A percentile compares a stretch with the other conserved stretches of the same genome.
phyloP scores from a whole-genome alignment of 2,329 filamentous ascomycete species.

The Cercospora janseana region DNA sequence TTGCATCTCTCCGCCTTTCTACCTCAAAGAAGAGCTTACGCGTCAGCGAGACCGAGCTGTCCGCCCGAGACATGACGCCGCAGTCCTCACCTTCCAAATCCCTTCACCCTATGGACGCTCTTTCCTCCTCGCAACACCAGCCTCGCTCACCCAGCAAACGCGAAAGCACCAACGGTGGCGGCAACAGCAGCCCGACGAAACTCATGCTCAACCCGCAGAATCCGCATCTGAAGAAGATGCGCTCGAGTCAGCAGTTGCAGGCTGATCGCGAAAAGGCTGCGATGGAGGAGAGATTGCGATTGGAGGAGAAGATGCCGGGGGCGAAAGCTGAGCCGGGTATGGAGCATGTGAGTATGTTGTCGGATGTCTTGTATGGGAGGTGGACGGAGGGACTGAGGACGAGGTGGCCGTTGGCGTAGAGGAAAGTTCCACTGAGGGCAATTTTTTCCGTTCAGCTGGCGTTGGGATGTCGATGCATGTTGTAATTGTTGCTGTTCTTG shows the following conservation, averaged over 20 bases:
- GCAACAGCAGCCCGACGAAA: conserved; percentile 55
- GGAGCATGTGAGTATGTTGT: conserved; percentile 87
- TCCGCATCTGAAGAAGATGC: conserved; percentile 77
- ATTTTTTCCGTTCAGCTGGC: background rate
- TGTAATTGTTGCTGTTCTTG: too few species aligned
- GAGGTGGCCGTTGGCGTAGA: conserved; percentile 42
- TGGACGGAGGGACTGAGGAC: conserved; percentile 80
- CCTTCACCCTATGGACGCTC: conserved; percentile 10
- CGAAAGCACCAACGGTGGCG: too few species aligned
- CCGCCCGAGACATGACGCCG: conserved; percentile 27
- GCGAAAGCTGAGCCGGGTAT: conserved; percentile 64
- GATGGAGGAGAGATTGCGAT: conserved; percentile 51
- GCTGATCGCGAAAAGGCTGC: conserved; percentile 50
- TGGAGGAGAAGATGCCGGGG: conserved; percentile 56
- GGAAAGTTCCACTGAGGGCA: background rate
- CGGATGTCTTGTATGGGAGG: conserved; percentile 83
- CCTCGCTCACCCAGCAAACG: conserved; percentile 29
- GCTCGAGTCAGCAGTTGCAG: conserved; percentile 43
- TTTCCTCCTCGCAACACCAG: conserved; percentile 7
- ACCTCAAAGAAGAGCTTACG: conserved; percentile 28
- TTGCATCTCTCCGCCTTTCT: conserved; percentile 34
- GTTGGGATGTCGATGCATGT: too few species aligned
- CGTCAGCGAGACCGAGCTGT: conserved; percentile 24
- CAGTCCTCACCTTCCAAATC: conserved; percentile 32
- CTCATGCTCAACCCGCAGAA: conserved; percentile 78